Conservation (phyloP, 345 rosid species). For the Populus nigra region DNA sequence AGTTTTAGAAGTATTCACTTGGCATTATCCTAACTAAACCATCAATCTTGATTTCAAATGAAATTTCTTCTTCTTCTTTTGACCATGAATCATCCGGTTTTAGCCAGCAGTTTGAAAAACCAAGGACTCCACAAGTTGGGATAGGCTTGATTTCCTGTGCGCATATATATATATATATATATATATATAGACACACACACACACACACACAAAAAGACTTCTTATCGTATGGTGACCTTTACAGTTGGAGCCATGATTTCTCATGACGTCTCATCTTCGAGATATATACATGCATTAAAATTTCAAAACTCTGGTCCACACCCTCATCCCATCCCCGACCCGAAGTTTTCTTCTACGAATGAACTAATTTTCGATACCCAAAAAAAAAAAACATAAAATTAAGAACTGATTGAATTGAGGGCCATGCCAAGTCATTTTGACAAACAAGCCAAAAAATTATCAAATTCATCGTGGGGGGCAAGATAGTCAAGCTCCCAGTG, state of each 20-base stretch:
- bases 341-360: background rate
- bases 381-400: too few species aligned
- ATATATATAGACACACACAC: background rate
- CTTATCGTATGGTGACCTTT: conserved; percentile 23
- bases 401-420: background rate
- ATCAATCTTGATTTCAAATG: background rate
- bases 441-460: too few species aligned
- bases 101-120: background rate
- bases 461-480: too few species aligned
- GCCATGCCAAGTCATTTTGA: conserved; percentile 9
- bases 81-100: background rate
- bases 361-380: background rate
- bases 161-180: background rate
- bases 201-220: conserved; percentile 5
- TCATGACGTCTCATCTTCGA: conserved; percentile 6
- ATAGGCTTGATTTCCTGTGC: background rate
- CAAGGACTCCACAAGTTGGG: background rate
- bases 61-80: background rate
- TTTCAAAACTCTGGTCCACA: conserved; percentile 15
- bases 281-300: background rate
- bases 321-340: background rate
- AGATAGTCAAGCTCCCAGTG: too few species aligned
- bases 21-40: conserved; percentile 1
- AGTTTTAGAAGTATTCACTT: background rate
- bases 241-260: conserved; percentile 41